Conservation (phyloP, 495 filamentous ascomycete species). For the Eremomyces bilateralis region DNA sequence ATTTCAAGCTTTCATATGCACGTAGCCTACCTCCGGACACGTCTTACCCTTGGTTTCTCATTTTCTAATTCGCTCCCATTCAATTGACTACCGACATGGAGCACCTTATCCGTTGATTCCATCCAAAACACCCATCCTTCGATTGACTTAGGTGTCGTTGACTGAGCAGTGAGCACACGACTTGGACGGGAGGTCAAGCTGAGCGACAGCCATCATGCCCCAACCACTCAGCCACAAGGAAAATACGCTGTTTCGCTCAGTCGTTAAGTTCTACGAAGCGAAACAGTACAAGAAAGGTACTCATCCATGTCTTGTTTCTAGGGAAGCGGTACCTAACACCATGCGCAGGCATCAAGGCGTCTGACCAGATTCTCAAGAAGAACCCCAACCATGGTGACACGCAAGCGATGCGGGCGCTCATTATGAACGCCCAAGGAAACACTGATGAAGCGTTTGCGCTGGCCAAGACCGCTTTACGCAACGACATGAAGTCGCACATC, state of each 20-base stretch:
- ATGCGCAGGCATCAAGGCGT: constrained; percentile 55
- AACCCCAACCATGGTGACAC: constrained; percentile 95
- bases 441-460: constrained; percentile 81
- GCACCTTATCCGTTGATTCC: too few relatives aligned
- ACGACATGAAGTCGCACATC: constrained; percentile 96
- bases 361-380: constrained; percentile 84
- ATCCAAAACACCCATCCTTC: too few relatives aligned
- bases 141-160: too few relatives aligned
- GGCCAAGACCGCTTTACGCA: constrained; percentile 71
- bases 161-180: too few relatives aligned
- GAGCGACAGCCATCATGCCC: too few relatives aligned
- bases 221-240: constrained; percentile 81
- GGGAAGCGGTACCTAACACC: neutral
- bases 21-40: too few relatives aligned
- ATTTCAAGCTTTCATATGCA: too few relatives aligned
- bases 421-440: constrained; percentile 78
- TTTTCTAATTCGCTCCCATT: too few relatives aligned
- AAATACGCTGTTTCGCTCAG: constrained; percentile 72
- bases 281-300: constrained; percentile 95
- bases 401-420: constrained; percentile 94
- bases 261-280: constrained; percentile 86
- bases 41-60: too few relatives aligned
- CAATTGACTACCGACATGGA: too few relatives aligned
- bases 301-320: constrained; percentile 4
- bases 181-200: too few relatives aligned